phyloP scores from a whole-genome alignment of 2,329 filamentous ascomycete species.

The Fragosphaeria purpurea region DNA sequence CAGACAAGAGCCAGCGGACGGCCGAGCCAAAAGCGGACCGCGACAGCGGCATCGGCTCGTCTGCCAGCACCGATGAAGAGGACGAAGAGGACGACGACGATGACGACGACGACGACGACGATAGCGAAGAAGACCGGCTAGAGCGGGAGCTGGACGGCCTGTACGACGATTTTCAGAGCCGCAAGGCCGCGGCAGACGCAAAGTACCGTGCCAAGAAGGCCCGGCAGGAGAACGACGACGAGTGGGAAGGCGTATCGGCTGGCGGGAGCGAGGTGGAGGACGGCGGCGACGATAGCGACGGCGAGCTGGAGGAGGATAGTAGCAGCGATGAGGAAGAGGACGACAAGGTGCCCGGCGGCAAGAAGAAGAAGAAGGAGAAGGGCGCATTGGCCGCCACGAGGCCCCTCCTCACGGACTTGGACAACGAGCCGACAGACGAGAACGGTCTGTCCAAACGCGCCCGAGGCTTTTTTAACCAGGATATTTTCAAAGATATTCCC shows the following conservation, averaged over 20 bases:
- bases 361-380: neutral
- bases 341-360: conserved; percentile 22
- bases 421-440: conserved; percentile 37
- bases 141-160: conserved; percentile 78
- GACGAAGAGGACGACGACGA: conserved; percentile 31
- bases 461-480: conserved; percentile 83
- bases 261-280: conserved; percentile 40
- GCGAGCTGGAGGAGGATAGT: conserved; percentile 48
- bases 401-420: conserved; percentile 52
- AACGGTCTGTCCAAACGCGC: conserved; percentile 73
- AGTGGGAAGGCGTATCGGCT: conserved; percentile 83
- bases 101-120: conserved; percentile 52
- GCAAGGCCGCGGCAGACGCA: conserved; percentile 67
- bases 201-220: conserved; percentile 88
- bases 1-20: neutral
- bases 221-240: conserved; percentile 69
- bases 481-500: conserved; percentile 80
- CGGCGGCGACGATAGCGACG: conserved; percentile 41
- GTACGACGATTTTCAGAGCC: conserved; percentile 78
- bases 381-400: conserved; percentile 16
- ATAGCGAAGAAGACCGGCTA: conserved; percentile 71
- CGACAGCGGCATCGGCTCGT: conserved; percentile 48
- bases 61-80: conserved; percentile 41
- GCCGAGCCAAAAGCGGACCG: conserved; percentile 35
- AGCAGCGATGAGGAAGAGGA: conserved; percentile 54